Evolutionary conservation across 768 basidiomycete species (phyloP).

Genomic region (Trametes cingulata): DNA sequence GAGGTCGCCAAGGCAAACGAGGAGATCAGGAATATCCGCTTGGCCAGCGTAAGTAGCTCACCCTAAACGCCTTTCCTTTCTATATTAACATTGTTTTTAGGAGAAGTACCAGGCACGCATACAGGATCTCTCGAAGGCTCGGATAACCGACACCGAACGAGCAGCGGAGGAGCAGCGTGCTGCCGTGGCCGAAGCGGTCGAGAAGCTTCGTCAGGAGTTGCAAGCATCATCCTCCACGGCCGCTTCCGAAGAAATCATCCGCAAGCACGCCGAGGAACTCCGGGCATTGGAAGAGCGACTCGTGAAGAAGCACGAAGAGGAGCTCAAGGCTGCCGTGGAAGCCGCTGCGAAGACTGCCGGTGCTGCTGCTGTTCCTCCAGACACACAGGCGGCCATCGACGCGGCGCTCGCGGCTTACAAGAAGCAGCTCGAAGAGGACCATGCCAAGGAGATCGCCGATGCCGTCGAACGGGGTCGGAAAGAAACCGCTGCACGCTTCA

Average conservation of each 20-base stretch:
- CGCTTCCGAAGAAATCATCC: constrained; percentile 41
- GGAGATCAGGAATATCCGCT: constrained; percentile 25
- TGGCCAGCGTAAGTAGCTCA: constrained; percentile 24
- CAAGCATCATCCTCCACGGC: constrained; percentile 31
- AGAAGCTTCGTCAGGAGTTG: constrained; percentile 53
- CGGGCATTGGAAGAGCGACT: constrained; percentile 54
- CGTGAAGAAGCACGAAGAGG: constrained; percentile 50
- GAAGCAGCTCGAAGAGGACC: constrained; percentile 53
- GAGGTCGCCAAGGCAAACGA: constrained; percentile 28
- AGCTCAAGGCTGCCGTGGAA: constrained; percentile 55
- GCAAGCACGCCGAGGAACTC: constrained; percentile 63
- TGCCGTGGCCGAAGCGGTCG: constrained; percentile 57
- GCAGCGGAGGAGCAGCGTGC: constrained; percentile 45
- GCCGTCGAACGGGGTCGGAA: constrained; percentile 71
- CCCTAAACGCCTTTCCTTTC: not conserved
- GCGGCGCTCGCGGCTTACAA: constrained; percentile 47
- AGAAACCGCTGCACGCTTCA: constrained; percentile 60
- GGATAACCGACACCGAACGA: constrained; percentile 47
- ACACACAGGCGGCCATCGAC: constrained; percentile 50
- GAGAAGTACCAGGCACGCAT: constrained; percentile 63
- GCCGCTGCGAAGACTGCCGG: constrained; percentile 41
- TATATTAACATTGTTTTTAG: constrained; percentile 35
- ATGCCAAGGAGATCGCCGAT: constrained; percentile 56
- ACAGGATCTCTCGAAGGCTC: constrained; percentile 51
- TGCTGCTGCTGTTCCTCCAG: constrained; percentile 26